A percentile compares a stretch with the other conserved stretches of the same genome.
Evolutionary conservation across 345 rosid species (phyloP).

Genomic region (Linum lewisii): DNA sequence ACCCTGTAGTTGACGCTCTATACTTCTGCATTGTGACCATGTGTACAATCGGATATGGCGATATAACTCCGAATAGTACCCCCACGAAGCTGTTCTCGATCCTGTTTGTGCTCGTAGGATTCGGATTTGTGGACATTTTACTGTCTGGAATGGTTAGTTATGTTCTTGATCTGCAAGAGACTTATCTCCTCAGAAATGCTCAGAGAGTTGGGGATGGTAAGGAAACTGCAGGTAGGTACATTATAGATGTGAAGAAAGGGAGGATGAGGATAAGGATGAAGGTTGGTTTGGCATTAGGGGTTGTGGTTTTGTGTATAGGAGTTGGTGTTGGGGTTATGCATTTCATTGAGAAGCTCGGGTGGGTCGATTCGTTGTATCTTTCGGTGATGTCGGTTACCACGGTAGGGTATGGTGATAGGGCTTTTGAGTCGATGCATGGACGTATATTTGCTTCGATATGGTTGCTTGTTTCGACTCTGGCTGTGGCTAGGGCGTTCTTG

Average conservation of each 20-base stretch:
- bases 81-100: constrained; percentile 71
- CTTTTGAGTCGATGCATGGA: constrained; percentile 56
- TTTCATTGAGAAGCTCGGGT: constrained; percentile 57
- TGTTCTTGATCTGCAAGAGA: constrained; percentile 89
- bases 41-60: constrained; percentile 96
- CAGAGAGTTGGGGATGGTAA: constrained; percentile 29
- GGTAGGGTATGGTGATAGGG: constrained; percentile 81
- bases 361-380: constrained; percentile 83
- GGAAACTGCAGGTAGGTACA: constrained; percentile 37
- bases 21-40: constrained; percentile 88
- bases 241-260: constrained; percentile 81
- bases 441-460: constrained; percentile 73
- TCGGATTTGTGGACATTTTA: constrained; percentile 65
- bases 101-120: constrained; percentile 79
- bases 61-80: constrained; percentile 54
- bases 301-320: constrained; percentile 77
- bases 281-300: constrained; percentile 84
- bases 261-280: constrained; percentile 95
- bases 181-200: constrained; percentile 48
- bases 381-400: constrained; percentile 97
- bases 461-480: constrained; percentile 90
- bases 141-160: constrained; percentile 76
- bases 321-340: constrained; percentile 73
- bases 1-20: constrained; percentile 83
- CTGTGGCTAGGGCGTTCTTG: constrained; percentile 69